These are phyloP conservation scores for Ziziphus jujuba DNA, from an alignment of 306 rosid species.

Conservation along the genomic window DNA sequence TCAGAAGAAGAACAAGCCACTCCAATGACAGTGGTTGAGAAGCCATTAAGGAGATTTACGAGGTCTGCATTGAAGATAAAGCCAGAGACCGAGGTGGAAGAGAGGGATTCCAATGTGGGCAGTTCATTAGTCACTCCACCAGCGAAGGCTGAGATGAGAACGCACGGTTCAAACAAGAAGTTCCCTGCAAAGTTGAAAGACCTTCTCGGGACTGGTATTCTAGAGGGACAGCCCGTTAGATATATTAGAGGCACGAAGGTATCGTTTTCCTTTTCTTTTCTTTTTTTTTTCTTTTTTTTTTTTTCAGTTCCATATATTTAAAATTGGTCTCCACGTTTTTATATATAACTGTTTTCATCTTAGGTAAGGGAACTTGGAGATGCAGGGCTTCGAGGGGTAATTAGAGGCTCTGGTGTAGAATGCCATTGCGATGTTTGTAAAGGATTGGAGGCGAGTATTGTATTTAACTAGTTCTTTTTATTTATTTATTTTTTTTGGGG, in stretches of 20 bases:
- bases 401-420: slow-evolving; percentile 50
- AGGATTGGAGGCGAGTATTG: slow-evolving; percentile 61
- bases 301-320: slow-evolving; percentile 5
- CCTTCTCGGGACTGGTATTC: slow-evolving; percentile 74
- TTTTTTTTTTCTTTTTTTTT: no score
- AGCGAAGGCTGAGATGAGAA: slow-evolving; percentile 18
- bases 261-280: slow-evolving; percentile 6
- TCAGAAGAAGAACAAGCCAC: neutral
- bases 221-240: slow-evolving; percentile 73
- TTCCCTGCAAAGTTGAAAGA: slow-evolving; percentile 71
- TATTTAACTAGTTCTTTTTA: slow-evolving; percentile 9
- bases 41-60: slow-evolving; percentile 53
- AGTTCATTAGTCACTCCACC: slow-evolving; percentile 6
- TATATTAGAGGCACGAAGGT: slow-evolving; percentile 76
- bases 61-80: slow-evolving; percentile 57
- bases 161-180: slow-evolving; percentile 39
- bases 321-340: slow-evolving; percentile 11
- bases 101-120: neutral
- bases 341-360: slow-evolving; percentile 9
- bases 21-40: slow-evolving; percentile 12
- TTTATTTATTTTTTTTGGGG: neutral
- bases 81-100: slow-evolving; percentile 28
- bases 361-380: slow-evolving; percentile 61
- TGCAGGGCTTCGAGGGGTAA: slow-evolving; percentile 61
- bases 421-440: slow-evolving; percentile 64